phyloP scores from a whole-genome alignment of 2,329 filamentous ascomycete genomes.

The Fusarium miscanthi region DNA sequence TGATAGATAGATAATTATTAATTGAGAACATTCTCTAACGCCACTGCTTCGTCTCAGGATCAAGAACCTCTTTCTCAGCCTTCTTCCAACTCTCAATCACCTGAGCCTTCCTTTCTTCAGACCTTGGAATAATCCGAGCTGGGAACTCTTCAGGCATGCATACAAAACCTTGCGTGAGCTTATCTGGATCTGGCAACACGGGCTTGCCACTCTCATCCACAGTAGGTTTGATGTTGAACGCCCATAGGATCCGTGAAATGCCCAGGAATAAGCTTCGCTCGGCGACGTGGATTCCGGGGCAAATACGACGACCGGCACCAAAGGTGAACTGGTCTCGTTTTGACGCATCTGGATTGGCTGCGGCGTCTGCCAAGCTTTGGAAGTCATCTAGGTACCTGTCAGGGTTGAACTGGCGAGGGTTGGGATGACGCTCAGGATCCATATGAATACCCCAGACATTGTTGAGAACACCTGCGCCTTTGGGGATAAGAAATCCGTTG shows the following conservation, averaged over 20 bases:
- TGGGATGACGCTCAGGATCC: slow-evolving; percentile 73
- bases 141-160: slow-evolving; percentile 13
- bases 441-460: slow-evolving; percentile 60
- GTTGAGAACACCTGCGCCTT: slow-evolving; percentile 41
- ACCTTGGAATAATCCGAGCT: not conserved
- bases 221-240: slow-evolving; percentile 6
- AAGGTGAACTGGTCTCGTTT: slow-evolving; percentile 33
- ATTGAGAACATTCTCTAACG: not conserved
- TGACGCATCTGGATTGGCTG: slow-evolving; percentile 1
- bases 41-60: slow-evolving; percentile 8
- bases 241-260: slow-evolving; percentile 24
- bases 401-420: slow-evolving; percentile 50
- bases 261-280: slow-evolving; percentile 29
- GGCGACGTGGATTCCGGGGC: slow-evolving; percentile 31
- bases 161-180: slow-evolving; percentile 9
- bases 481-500: slow-evolving; percentile 44
- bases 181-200: slow-evolving; percentile 2
- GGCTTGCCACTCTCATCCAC: not conserved
- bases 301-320: slow-evolving; percentile 29
- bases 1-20: not conserved
- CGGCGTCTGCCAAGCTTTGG: slow-evolving; percentile 18
- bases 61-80: not conserved
- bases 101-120: not conserved
- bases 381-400: slow-evolving; percentile 42
- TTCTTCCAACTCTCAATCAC: not conserved